These are phyloP conservation scores for Dictyostelium capitatum DNA, from an alignment of 78 protist genomes.

Conservation along the genomic window DNA sequence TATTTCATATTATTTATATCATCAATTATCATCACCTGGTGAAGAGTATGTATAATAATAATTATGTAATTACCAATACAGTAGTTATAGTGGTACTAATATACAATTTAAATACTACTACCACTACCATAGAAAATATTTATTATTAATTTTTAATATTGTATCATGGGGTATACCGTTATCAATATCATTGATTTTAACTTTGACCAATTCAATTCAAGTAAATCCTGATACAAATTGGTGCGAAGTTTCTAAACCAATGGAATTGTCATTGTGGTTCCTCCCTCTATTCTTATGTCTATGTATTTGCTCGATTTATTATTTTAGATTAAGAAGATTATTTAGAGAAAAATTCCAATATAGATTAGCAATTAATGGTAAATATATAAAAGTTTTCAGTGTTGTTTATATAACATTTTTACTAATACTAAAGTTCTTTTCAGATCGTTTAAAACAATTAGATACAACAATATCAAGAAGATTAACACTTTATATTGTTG, in stretches of 20 bases:
- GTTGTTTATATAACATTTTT: background rate
- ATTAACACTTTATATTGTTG: slow-evolving; percentile 61
- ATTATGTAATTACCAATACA: background rate
- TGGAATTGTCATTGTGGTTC: slow-evolving; percentile 57
- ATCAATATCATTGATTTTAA: background rate
- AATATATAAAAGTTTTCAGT: background rate
- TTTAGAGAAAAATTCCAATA: slow-evolving; percentile 61
- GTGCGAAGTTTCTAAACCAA: slow-evolving; percentile 38
- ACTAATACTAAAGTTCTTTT: background rate
- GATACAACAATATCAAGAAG: slow-evolving; percentile 54
- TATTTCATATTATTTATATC: slow-evolving; percentile 56
- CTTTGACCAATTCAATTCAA: slow-evolving; percentile 1
- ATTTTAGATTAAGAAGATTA: slow-evolving; percentile 40
- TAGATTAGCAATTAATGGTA: slow-evolving; percentile 61
- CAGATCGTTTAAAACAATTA: slow-evolving; percentile 63
- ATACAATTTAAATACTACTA: background rate
- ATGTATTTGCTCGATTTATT: slow-evolving; percentile 25
- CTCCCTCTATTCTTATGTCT: slow-evolving; percentile 46
- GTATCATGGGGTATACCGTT: slow-evolving; percentile 58
- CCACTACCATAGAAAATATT: slow-evolving; percentile 19
- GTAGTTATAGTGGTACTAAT: background rate
- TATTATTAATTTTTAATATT: slow-evolving; percentile 11
- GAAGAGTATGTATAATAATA: slow-evolving; percentile 6
- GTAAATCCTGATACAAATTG: slow-evolving; percentile 19
- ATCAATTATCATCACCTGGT: slow-evolving; percentile 71